Evolutionary conservation across 2,329 filamentous ascomycete genomes (phyloP).

Genomic region (Rachicladosporium sp.): DNA sequence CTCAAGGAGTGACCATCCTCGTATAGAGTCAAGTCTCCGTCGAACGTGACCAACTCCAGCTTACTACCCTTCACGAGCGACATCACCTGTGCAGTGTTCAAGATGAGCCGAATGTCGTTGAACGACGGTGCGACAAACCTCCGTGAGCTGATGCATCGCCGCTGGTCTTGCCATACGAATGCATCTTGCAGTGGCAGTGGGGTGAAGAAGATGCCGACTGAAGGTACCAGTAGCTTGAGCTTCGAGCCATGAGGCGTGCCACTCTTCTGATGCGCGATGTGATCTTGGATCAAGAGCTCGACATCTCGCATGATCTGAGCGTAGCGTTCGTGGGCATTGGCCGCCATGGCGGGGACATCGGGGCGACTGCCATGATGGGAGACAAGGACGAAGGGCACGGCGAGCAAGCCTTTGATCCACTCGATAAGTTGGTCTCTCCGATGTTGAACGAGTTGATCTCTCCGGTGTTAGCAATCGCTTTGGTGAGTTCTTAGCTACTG

Average conservation of each 20-base stretch:
- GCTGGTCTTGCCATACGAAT: conserved; percentile 79
- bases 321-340: conserved; percentile 74
- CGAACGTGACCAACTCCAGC: conserved; percentile 83
- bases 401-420: conserved; percentile 87
- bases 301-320: conserved; percentile 92
- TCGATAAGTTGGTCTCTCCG: too few relatives aligned
- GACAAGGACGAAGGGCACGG: conserved; percentile 91
- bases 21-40: conserved; percentile 94
- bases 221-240: conserved; percentile 80
- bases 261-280: conserved; percentile 63
- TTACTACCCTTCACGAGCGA: conserved; percentile 63
- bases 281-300: conserved; percentile 80
- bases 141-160: conserved; percentile 75
- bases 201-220: conserved; percentile 89
- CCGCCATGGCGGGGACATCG: conserved; percentile 52
- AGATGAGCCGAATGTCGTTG: conserved; percentile 84
- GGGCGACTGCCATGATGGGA: conserved; percentile 63
- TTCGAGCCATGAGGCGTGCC: conserved; percentile 65
- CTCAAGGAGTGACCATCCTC: conserved; percentile 66
- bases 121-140: conserved; percentile 93
- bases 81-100: conserved; percentile 96
- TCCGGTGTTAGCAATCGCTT: too few relatives aligned
- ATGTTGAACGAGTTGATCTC: too few relatives aligned
- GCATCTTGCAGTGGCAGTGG: conserved; percentile 74
- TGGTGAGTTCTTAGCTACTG: too few relatives aligned